Evolutionary conservation across 805 yeast species (phyloP), one percentile per base, ranked within the genome.

Genomic region (Sungouiella blattae): DNA sequence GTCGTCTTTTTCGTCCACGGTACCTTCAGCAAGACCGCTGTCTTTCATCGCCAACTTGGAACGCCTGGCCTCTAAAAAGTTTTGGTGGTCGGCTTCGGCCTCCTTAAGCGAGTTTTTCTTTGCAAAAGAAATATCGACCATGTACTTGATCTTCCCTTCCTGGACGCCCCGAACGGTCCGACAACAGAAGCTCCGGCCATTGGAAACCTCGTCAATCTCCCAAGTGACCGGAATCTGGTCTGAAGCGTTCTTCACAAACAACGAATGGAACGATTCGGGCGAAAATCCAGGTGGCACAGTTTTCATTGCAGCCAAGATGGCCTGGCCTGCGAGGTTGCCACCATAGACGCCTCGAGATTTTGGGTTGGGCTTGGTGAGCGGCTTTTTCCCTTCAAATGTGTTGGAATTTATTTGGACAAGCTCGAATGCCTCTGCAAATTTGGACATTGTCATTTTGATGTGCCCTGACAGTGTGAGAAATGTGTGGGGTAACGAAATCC

Each of bases 191-290:
- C 52, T 53, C 29, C 55, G 57, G 5, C 69, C 69, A 21, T 58
- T 57, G 36, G 54, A 57, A n/a, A 60, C 39, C 20, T 52, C 52
- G 32, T 63, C 69, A 8, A 65, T 67, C 22, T 53, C 50, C 46
- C 57, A 64, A 26, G 47, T 48, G 35, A 67, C 55, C 2, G 55
- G 55, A 1, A 26, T 32, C 11, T 43, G 32, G 35, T 61, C 69
- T 35, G 49, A 53, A n/a, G 63, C 68, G 9, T 67, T 64, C 39
- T 62, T 61, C 16, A 64, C 55, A 38, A 67, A 66, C 38, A 59
- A 63, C 13, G 65, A 60, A 39, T 67, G 71, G 24, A 66, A 47
- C 1, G 70, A 64, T 33, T 66, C 68, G 2, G 73, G 73, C n/a
- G 55, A 54, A 43, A 58, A 67, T 4, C 56, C 62, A 42, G 49